Evolutionary conservation across 2,329 filamentous ascomycete species (phyloP), one percentile per base, ranked within the genome.

Genomic region (Colletotrichum limetticola): DNA sequence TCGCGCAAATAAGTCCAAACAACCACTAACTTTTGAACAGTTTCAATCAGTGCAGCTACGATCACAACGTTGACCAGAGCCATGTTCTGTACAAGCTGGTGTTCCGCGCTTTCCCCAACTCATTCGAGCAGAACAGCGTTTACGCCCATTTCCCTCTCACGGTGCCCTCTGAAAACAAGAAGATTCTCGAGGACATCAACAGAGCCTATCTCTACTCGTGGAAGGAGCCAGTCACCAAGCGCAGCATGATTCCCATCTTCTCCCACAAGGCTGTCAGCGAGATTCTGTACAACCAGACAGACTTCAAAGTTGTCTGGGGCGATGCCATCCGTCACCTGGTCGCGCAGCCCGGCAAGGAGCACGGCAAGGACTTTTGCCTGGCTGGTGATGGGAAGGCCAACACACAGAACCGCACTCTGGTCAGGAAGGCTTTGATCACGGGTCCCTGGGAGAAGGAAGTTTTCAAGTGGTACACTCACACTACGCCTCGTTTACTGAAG

Each of bases 81-180:
- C 90, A 88, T 76, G 88, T 93, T 5, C 88, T 92, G 79, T 91
- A 92, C 82, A 93, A 93, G 82, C 84, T 93, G 68, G 86, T 92
- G 76, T 83, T 90, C 32, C 87, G 88, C 46, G 90, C 91, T 9
- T 92, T 93, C 81, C 91, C 91, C 2, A 85, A 89, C 74, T 87
- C 90, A 77, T 92, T 92, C 83, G 86, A 86, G 76, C 80, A 83
- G 32, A 89, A 93, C 80, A 92, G 90, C 56, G 86, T 93, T 71
- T 91, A 92, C 76, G 91, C 89, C 7, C 90, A 92, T 76, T 91
- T 87, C 79, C 90, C 87, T 1, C 76, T 83, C 35, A 78, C 80
- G 24, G 74, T 77, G 1, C 80, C 80, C 1, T 30, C 74, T 0
- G 90, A 91, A 74, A 93, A 92, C 81, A 81, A 86, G 62, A 85